Evolutionary conservation across 169 alveolate genomes (phyloP).

Genomic region (Theileria annulata): DNA sequence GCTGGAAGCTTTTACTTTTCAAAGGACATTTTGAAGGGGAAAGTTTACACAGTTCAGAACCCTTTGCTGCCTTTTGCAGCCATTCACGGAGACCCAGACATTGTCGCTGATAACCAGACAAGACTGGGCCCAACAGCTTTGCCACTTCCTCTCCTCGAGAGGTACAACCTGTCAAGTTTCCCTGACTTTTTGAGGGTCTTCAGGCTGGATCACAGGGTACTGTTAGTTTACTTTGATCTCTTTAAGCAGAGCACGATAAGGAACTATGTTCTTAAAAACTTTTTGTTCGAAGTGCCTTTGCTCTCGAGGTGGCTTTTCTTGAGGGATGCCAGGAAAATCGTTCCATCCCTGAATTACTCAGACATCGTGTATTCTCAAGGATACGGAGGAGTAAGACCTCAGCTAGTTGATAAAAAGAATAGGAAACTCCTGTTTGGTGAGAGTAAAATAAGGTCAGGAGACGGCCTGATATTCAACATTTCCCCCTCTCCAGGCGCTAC

Average conservation of each 20-base stretch:
- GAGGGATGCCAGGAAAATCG: constrained; percentile 80
- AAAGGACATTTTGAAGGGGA: constrained; percentile 75
- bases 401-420: constrained; percentile 77
- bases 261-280: constrained; percentile 75
- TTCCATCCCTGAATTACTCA: constrained; percentile 75
- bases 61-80: constrained; percentile 86
- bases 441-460: constrained; percentile 77
- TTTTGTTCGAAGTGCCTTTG: constrained; percentile 80
- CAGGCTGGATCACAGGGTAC: constrained; percentile 70
- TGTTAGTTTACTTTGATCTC: constrained; percentile 74
- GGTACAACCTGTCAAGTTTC: constrained; percentile 75
- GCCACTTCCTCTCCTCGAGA: constrained; percentile 83
- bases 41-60: constrained; percentile 84
- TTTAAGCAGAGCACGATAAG: constrained; percentile 73
- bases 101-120: constrained; percentile 72
- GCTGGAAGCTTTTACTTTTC: constrained; percentile 86
- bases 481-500: constrained; percentile 89
- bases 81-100: constrained; percentile 87
- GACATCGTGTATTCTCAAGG: constrained; percentile 81
- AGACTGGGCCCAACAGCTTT: constrained; percentile 86
- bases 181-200: constrained; percentile 76
- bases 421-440: constrained; percentile 82
- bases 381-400: constrained; percentile 86
- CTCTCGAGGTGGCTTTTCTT: constrained; percentile 73
- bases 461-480: constrained; percentile 79